Evolutionary conservation across 805 yeast species (phyloP), one percentile per base, ranked within the genome.

Genomic region (Trichomonascus vanleenenianus): DNA sequence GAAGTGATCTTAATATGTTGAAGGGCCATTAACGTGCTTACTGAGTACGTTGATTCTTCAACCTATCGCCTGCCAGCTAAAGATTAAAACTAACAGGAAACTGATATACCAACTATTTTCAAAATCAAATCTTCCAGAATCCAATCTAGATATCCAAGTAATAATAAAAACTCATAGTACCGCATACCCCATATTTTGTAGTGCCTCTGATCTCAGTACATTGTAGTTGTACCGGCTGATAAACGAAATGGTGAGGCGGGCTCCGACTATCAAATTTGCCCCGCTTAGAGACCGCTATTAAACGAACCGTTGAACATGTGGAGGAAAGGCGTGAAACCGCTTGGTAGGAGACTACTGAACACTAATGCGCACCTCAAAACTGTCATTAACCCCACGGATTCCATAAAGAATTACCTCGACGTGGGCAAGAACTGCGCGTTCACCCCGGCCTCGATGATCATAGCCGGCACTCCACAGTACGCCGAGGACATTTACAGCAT

Each of bases 401-500:
- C 9, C 3, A 18, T 38, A 4, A n/a, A 25, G 10, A 10, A 12
- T 4, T 38, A 38, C 22, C 18, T 38, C 14, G 25, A 19, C 12
- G 25, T 6, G 12, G 11, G 14, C 30, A 20, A 38, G 15, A 25
- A 16, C 31, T 12, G 27, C 8, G 27, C 27, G 8, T 22, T 22
- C 16, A 15, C 16, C 14, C 18, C 56, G 52, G 22, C 9, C 19
- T 51, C 65, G 2, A 33, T 63, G 14, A 36, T 66, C 2, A 52
- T 62, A 3, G 58, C 64, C 3, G 60, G 57, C 4, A 63, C 71
- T 14, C 67, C 70, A 10, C 57, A 58, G 41, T 52, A 61, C 31
- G 64, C 69, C 11, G 30, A 45, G 8, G 60, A 62, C 36, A 48
- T 66, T 35, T 30, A 16, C 10, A 34, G 47, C 14, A 20, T 50